Evolutionary conservation across 169 alveolate species (phyloP).

Genomic region (Plasmodium cynomolgi): DNA sequence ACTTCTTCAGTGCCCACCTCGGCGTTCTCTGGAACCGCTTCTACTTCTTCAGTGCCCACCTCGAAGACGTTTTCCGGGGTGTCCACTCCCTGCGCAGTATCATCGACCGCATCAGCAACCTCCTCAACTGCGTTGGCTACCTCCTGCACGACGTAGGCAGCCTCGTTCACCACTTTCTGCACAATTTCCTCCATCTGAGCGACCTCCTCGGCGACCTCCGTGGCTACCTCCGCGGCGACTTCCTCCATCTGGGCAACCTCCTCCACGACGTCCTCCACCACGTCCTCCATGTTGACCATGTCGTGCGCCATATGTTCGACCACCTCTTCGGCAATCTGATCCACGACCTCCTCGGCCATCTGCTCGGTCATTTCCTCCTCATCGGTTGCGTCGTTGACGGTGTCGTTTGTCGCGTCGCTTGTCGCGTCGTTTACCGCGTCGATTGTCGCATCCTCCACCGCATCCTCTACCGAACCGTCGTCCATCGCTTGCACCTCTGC

Average conservation of each 20-base stretch:
- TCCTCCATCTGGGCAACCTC: neutral
- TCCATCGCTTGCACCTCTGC: neutral
- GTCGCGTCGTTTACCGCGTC: neutral
- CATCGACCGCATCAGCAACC: too few relatives aligned
- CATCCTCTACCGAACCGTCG: neutral
- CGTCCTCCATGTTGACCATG: neutral
- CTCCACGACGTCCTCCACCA: neutral
- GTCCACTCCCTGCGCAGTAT: neutral
- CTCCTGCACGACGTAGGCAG: neutral
- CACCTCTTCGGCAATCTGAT: neutral
- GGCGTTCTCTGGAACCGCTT: too few relatives aligned
- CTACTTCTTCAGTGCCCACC: too few relatives aligned
- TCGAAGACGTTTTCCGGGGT: too few relatives aligned
- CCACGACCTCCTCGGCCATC: neutral
- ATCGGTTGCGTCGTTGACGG: slow-evolving; percentile 3
- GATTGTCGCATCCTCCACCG: slow-evolving; percentile 11
- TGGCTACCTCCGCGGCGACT: neutral
- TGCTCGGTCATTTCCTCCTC: slow-evolving; percentile 3
- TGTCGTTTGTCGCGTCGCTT: slow-evolving; percentile 1
- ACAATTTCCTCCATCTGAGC: neutral
- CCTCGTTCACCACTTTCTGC: neutral
- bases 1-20: too few relatives aligned
- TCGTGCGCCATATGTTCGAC: neutral
- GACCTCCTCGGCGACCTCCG: neutral
- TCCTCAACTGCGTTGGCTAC: neutral